A percentile compares a stretch with the other conserved stretches of the same genome.
Conservation (phyloP, 345 rosid genomes). For the Aethionema arabicum region DNA sequence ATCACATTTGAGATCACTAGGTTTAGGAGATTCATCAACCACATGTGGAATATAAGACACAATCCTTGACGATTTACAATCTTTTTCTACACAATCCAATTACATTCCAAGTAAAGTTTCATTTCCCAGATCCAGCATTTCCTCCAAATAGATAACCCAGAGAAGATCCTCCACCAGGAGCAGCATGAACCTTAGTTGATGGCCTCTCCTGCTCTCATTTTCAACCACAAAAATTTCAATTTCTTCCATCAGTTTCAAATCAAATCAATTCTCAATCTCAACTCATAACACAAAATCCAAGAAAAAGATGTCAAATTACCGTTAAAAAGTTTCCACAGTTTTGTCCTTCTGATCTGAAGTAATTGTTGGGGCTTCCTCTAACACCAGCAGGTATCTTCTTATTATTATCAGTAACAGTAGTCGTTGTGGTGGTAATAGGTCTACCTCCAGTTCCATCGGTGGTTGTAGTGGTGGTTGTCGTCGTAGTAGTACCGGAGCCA, state of each 20-base stretch:
- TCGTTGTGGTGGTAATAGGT: constrained; percentile 39
- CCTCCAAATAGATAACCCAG: constrained; percentile 55
- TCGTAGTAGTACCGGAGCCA: constrained; percentile 32
- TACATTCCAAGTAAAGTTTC: constrained; percentile 3
- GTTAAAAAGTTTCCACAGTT: constrained; percentile 84
- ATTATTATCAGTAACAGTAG: constrained; percentile 43
- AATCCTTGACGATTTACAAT: constrained; percentile 26
- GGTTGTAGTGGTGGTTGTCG: constrained; percentile 39
- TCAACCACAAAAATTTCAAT: background rate
- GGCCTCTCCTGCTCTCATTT: constrained; percentile 47
- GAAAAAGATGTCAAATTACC: constrained; percentile 30
- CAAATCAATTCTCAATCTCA: background rate
- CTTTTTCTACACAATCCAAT: background rate
- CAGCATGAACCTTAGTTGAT: constrained; percentile 57
- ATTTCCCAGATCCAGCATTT: constrained; percentile 17
- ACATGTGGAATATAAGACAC: constrained; percentile 9
- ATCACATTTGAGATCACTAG: background rate
- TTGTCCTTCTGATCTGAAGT: constrained; percentile 78
- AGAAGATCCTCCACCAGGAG: constrained; percentile 62
- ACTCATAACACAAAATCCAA: background rate
- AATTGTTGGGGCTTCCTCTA: constrained; percentile 63
- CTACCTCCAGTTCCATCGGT: constrained; percentile 38
- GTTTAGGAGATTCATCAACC: background rate
- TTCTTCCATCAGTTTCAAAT: constrained; percentile 3
- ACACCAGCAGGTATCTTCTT: constrained; percentile 71